A percentile compares a stretch with the other conserved stretches of the same genome.
Evolutionary conservation across 495 filamentous ascomycete genomes (phyloP).

Genomic region (Podospora tetraspora): DNA sequence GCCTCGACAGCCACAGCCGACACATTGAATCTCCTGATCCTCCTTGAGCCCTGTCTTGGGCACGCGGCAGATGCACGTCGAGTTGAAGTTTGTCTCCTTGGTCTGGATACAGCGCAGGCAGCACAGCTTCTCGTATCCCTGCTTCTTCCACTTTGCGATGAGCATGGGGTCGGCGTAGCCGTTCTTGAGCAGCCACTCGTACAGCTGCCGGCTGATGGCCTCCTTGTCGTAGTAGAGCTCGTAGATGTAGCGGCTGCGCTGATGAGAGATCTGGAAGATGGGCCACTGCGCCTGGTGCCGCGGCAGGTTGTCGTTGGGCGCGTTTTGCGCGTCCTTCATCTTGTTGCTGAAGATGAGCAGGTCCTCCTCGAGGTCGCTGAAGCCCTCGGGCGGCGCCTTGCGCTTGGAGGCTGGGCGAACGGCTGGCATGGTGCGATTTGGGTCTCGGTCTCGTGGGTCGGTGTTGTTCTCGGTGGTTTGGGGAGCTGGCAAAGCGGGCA

Average conservation of each 20-base stretch:
- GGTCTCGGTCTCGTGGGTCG: constrained; percentile 10
- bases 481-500: not conserved
- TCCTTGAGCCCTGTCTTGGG: constrained; percentile 89
- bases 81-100: constrained; percentile 98
- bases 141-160: constrained; percentile 99
- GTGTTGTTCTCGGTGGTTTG: not conserved
- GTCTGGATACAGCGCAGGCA: constrained; percentile 96
- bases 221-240: constrained; percentile 98
- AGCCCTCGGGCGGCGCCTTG: constrained; percentile 91
- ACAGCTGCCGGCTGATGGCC: constrained; percentile 82
- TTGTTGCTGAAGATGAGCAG: constrained; percentile 93
- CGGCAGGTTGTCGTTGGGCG: constrained; percentile 47
- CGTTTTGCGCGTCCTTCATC: constrained; percentile 96
- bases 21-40: constrained; percentile 83
- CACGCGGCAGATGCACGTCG: constrained; percentile 95
- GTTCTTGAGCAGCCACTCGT: constrained; percentile 96
- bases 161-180: constrained; percentile 89
- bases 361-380: constrained; percentile 94
- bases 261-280: constrained; percentile 95
- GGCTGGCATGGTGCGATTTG: constrained; percentile 65
- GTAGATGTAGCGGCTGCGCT: constrained; percentile 89
- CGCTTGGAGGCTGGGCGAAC: constrained; percentile 70
- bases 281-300: constrained; percentile 91
- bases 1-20: constrained; percentile 91
- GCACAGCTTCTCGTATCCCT: constrained; percentile 97